Evolutionary conservation across 768 basidiomycete genomes (phyloP), one percentile per base, ranked within the genome.

Genomic region (Hypsizygus marmoreus): DNA sequence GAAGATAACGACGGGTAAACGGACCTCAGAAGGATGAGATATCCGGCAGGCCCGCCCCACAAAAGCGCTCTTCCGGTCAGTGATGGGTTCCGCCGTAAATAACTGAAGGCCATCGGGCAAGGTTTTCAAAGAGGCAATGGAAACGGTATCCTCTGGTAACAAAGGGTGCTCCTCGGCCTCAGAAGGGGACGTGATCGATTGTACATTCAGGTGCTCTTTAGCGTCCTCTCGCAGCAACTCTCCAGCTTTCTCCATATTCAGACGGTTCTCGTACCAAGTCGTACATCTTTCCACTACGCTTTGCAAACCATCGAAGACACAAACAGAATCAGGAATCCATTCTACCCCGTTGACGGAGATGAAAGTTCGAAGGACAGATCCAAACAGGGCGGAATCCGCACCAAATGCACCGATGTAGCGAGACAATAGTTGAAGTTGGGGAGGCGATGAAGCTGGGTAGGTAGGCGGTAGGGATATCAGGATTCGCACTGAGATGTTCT

Each of bases 271-370:
- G 53, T 90, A 87, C 91, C 91, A 94, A 29, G 60, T 56, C 17
- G 74, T 69, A 50, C 84, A 86, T 12, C 72, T 70, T 36, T 91
- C 89, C 23, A 86, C 63, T 8, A 88, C 79, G 55, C 73, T 81
- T 64, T 92, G 89, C 20, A 94, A 64, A 9, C 92, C 92, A 51
- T 95, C 92, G 58, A 93, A 95, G 10, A 94, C 86, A 52, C 88
- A 91, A 13, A 93, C 84, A 1, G 72, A 74, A 23, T 84, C 90
- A 17, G 77, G 71, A 2, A 73, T 69, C 82, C 87, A 95, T 52
- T 91, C 86, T n/a, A 90, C 77, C 6, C 86, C 89, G 43, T 75
- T 78, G 16, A 74, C 59, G 3, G 91, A 91, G 43, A 94, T 91
- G 62, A 79, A 95, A 0, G 88, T 93, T 29, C 87, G 79, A 14